Percentiles rank a stretch among this genome's conserved stretches.
Evolutionary conservation across 2,329 filamentous ascomycete species (phyloP).

Genomic region (Penicillium sp.): DNA sequence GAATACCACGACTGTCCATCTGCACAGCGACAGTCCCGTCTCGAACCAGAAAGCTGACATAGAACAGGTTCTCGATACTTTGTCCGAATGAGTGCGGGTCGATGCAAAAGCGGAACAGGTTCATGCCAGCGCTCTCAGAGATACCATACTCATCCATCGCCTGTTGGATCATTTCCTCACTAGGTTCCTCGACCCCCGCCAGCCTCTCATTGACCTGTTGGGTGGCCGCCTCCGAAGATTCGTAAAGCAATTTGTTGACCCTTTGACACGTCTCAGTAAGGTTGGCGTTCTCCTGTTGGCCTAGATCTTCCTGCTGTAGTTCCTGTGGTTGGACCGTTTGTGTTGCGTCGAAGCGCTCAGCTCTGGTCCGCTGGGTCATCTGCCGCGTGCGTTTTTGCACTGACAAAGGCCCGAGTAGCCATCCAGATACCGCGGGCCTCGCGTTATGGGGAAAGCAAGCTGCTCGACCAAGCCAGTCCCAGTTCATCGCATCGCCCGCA

Average conservation of each 20-base stretch:
- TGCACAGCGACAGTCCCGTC: constrained; percentile 77
- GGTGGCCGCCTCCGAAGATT: constrained; percentile 45
- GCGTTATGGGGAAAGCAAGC: constrained; percentile 71
- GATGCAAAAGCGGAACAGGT: constrained; percentile 81
- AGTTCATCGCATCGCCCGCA: constrained; percentile 75
- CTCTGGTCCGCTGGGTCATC: constrained; percentile 66
- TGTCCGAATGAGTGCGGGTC: constrained; percentile 91
- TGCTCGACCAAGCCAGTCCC: constrained; percentile 75
- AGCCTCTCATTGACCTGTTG: constrained; percentile 49
- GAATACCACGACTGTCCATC: constrained; percentile 69
- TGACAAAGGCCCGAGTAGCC: constrained; percentile 83
- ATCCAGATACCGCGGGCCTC: constrained; percentile 75
- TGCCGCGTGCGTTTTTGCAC: constrained; percentile 80
- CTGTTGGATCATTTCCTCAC: constrained; percentile 40
- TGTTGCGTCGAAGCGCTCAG: constrained; percentile 63
- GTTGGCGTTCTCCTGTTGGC: constrained; percentile 73
- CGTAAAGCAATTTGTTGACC: constrained; percentile 62
- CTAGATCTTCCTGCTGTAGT: constrained; percentile 69
- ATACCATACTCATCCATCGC: constrained; percentile 67
- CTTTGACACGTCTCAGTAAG: constrained; percentile 74
- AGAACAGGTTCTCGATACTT: constrained; percentile 95
- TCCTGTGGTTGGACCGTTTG: constrained; percentile 75
- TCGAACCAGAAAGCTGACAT: constrained; percentile 87
- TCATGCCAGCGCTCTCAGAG: constrained; percentile 66
- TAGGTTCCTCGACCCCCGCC: constrained; percentile 28